Evolutionary conservation across 768 basidiomycete species (phyloP).

Genomic region (Mycena filopes): DNA sequence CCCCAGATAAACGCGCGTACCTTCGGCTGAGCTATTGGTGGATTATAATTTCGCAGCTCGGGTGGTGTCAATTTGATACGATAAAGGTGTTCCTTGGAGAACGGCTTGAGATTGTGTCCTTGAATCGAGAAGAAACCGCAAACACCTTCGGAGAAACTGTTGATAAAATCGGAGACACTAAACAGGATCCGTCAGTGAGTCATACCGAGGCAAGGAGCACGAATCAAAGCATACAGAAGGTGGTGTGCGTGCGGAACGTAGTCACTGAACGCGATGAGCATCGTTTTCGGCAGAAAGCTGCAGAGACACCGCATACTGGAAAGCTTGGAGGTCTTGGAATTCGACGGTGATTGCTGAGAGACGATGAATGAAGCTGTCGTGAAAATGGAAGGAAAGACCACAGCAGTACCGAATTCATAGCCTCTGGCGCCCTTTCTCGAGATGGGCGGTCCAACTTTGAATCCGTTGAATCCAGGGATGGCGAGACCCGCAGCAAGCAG

Average conservation of each 20-base stretch:
- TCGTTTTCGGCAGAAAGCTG: neutral
- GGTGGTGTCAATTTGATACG: slow-evolving; percentile 30
- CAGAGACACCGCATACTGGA: slow-evolving; percentile 1
- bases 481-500: slow-evolving; percentile 15
- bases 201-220: neutral
- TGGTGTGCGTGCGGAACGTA: slow-evolving; percentile 33
- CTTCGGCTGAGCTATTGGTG: too few relatives aligned
- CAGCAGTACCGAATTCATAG: slow-evolving; percentile 30
- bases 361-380: neutral
- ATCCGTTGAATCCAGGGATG: slow-evolving; percentile 25
- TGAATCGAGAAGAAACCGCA: neutral
- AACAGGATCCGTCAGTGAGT: neutral
- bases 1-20: too few relatives aligned
- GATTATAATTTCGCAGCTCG: slow-evolving; percentile 20
- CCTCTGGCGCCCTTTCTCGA: slow-evolving; percentile 15
- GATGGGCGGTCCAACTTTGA: slow-evolving; percentile 29
- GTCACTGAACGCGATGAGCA: neutral
- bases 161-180: slow-evolving; percentile 23
- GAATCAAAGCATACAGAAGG: slow-evolving; percentile 22
- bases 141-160: slow-evolving; percentile 14
- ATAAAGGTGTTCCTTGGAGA: slow-evolving; percentile 18
- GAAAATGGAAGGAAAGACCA: neutral
- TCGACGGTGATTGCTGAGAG: slow-evolving; percentile 26
- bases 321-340: slow-evolving; percentile 26
- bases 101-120: neutral